phyloP scores from a whole-genome alignment of 2,329 filamentous ascomycete species.

The Nemania serpens region DNA sequence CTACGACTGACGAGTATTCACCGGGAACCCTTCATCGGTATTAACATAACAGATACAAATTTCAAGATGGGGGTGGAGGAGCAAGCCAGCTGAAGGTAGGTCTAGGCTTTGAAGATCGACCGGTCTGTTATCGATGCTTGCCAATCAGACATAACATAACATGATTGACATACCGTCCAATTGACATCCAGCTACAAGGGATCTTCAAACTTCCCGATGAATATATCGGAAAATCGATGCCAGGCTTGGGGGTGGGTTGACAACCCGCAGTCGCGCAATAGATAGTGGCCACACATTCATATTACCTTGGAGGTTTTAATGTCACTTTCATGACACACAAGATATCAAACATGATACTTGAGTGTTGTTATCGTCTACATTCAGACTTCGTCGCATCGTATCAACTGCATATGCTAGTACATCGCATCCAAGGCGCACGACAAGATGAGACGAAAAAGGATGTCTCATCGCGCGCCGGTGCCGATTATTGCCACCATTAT shows the following conservation, averaged over 20 bases:
- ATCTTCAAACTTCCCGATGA: neutral
- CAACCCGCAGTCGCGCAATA: conserved; percentile 10
- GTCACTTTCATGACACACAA: neutral
- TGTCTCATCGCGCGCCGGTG: neutral
- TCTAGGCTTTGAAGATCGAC: conserved; percentile 16
- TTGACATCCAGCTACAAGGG: neutral
- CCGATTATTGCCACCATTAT: conserved; percentile 4
- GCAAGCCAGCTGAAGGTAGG: neutral
- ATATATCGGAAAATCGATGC: conserved; percentile 3
- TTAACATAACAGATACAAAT: neutral
- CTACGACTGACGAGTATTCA: conserved; percentile 15
- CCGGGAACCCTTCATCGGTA: conserved; percentile 3
- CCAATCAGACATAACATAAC: conserved; percentile 9
- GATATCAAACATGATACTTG: neutral
- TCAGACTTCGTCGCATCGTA: conserved; percentile 1
- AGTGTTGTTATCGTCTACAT: neutral
- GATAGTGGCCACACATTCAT: neutral
- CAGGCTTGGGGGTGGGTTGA: neutral
- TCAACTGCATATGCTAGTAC: neutral
- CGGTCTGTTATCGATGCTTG: conserved; percentile 4
- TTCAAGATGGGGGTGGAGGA: neutral
- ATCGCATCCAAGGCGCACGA: neutral
- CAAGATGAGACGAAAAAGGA: neutral
- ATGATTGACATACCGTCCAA: neutral
- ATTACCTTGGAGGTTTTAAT: neutral